phyloP scores from a whole-genome alignment of 257 asterid species.

The Cordia subcordata region DNA sequence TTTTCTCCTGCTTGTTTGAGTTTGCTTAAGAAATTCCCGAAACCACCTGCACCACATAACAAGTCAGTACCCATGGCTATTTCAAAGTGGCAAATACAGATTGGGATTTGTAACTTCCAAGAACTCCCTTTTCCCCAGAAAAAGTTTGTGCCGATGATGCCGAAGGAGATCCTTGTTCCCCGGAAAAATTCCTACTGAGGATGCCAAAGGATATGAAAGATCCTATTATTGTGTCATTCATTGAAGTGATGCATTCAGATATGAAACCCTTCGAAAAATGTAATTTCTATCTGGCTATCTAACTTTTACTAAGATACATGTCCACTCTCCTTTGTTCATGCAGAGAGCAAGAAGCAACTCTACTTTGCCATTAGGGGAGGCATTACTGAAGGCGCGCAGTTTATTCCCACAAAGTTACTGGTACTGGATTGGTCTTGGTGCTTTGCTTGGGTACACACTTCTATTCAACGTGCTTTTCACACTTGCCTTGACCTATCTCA shows the following conservation, averaged over 20 bases:
- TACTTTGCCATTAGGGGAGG: constrained; percentile 62
- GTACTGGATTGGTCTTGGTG: constrained; percentile 97
- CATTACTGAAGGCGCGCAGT: constrained; percentile 76
- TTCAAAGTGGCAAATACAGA: not conserved
- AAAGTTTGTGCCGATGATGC: not conserved
- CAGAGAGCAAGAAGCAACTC: constrained; percentile 58
- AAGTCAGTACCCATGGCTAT: too few relatives aligned
- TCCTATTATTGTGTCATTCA: not conserved
- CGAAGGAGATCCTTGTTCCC: not conserved
- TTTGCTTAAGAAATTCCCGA: too few relatives aligned
- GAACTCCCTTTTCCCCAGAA: not conserved
- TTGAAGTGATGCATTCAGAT: not conserved
- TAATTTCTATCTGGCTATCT: not conserved
- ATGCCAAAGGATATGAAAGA: not conserved
- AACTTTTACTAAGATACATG: not conserved
- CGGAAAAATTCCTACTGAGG: not conserved
- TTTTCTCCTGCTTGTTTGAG: too few relatives aligned
- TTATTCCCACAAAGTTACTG: constrained; percentile 78
- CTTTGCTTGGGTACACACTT: constrained; percentile 74
- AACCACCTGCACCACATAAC: too few relatives aligned
- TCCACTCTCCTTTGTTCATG: constrained; percentile 23
- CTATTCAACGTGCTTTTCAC: constrained; percentile 81
- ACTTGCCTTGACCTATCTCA: constrained; percentile 59
- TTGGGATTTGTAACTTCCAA: not conserved
- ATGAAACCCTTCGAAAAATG: not conserved